Conservation (phyloP, 2,329 filamentous ascomycete genomes). For the Monosporascus cannonballus region DNA sequence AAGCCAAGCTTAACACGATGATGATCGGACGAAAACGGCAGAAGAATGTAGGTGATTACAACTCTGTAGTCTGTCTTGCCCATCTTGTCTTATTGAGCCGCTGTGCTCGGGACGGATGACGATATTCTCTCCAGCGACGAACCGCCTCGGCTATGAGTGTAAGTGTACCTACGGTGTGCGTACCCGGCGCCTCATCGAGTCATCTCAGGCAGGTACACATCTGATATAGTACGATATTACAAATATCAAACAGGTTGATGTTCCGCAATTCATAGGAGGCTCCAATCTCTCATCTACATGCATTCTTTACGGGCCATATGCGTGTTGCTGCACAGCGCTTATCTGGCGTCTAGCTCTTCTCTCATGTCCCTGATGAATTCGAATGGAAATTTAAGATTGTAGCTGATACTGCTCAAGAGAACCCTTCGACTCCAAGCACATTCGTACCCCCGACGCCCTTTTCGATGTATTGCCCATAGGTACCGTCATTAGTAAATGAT, state of each 20-base stretch:
- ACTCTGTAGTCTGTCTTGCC: neutral
- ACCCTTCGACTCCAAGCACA: no score
- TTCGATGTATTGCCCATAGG: neutral
- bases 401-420: no score
- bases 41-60: neutral
- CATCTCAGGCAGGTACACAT: no score
- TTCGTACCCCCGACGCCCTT: neutral
- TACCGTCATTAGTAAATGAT: neutral
- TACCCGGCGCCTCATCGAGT: no score
- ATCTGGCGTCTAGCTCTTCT: neutral
- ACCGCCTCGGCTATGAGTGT: no score
- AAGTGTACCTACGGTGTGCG: no score
- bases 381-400: no score
- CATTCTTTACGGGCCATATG: neutral
- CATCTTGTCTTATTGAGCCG: neutral
- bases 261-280: no score
- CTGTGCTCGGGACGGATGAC: neutral
- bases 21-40: neutral
- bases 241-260: no score
- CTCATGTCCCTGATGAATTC: neutral
- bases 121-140: neutral
- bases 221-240: no score
- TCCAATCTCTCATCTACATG: no score
- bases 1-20: neutral
- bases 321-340: neutral